These are phyloP conservation scores for Tolypocladium amazonense DNA, from an alignment of 2,329 filamentous ascomycete genomes.

Conservation along the genomic window DNA sequence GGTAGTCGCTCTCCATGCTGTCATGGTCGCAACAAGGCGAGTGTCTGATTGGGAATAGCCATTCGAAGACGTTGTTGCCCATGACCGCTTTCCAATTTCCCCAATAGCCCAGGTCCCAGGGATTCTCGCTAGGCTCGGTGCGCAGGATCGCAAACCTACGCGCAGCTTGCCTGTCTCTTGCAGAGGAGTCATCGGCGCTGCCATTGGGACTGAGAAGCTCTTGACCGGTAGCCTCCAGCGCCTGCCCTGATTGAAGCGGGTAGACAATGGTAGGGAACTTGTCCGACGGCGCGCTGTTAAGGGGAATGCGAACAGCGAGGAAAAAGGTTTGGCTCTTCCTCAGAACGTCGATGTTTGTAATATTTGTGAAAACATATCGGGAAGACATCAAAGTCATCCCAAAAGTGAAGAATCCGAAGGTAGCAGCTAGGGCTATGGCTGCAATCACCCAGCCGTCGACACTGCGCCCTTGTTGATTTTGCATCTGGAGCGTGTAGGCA, in stretches of 20 bases:
- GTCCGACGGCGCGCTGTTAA: slow-evolving; percentile 28
- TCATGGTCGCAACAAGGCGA: slow-evolving; percentile 67
- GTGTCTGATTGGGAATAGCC: slow-evolving; percentile 66
- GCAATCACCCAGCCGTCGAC: slow-evolving; percentile 55
- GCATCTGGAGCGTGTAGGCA: slow-evolving; percentile 51
- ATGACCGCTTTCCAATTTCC: slow-evolving; percentile 72
- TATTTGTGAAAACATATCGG: slow-evolving; percentile 60
- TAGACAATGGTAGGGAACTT: slow-evolving; percentile 46
- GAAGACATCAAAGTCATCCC: slow-evolving; percentile 68
- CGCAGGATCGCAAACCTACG: slow-evolving; percentile 72
- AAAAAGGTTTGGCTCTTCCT: slow-evolving; percentile 53
- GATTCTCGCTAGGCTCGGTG: slow-evolving; percentile 66
- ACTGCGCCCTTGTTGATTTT: slow-evolving; percentile 27
- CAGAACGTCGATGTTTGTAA: slow-evolving; percentile 77
- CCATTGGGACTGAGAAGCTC: slow-evolving; percentile 15
- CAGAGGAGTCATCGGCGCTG: slow-evolving; percentile 2
- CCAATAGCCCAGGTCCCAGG: slow-evolving; percentile 65
- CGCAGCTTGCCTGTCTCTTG: slow-evolving; percentile 36
- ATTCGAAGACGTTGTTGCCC: slow-evolving; percentile 61
- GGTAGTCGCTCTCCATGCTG: slow-evolving; percentile 55
- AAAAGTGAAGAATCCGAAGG: slow-evolving; percentile 73
- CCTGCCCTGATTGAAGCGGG: slow-evolving; percentile 30
- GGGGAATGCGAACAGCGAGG: slow-evolving; percentile 63
- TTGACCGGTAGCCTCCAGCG: not conserved
- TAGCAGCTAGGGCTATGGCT: slow-evolving; percentile 50